phyloP scores from a whole-genome alignment of 108 stramenopile genomes.

The Seminavis robusta region DNA sequence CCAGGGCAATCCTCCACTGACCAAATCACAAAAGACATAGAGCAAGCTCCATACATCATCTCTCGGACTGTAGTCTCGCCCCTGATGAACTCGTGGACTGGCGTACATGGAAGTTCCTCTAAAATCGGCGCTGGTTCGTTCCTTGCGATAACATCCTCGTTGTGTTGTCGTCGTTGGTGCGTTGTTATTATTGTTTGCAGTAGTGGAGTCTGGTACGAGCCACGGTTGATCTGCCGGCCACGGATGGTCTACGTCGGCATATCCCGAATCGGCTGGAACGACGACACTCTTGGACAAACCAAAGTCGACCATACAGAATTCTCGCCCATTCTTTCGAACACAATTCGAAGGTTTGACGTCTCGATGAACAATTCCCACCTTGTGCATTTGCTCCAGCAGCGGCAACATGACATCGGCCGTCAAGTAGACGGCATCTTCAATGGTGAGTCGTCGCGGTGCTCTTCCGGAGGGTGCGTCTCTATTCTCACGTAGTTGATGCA shows the following conservation, averaged over 20 bases:
- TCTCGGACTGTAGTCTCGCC: slow-evolving; percentile 69
- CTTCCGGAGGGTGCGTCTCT: slow-evolving; percentile 4
- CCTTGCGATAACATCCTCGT: slow-evolving; percentile 48
- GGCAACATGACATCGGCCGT: slow-evolving; percentile 77
- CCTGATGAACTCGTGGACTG: slow-evolving; percentile 74
- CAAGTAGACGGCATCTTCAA: slow-evolving; percentile 76
- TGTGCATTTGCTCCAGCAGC: slow-evolving; percentile 71
- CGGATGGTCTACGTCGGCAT: slow-evolving; percentile 48
- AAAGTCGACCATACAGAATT: slow-evolving; percentile 78
- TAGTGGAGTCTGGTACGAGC: slow-evolving; percentile 30
- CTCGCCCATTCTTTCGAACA: slow-evolving; percentile 39
- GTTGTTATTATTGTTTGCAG: slow-evolving; percentile 1
- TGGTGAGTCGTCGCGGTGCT: slow-evolving; percentile 37
- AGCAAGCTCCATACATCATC: slow-evolving; percentile 86
- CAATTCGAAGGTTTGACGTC: slow-evolving; percentile 84
- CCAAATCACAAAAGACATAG: slow-evolving; percentile 88
- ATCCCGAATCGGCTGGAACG: slow-evolving; percentile 59
- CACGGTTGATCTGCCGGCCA: slow-evolving; percentile 52
- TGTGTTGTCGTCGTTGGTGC: not conserved
- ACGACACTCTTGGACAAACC: slow-evolving; percentile 81
- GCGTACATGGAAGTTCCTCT: slow-evolving; percentile 87
- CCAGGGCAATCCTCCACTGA: slow-evolving; percentile 83
- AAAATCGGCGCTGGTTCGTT: slow-evolving; percentile 75
- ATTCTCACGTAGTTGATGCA: slow-evolving; percentile 71
- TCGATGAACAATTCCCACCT: slow-evolving; percentile 77